Evolutionary conservation across 345 rosid species (phyloP).

Genomic region (Stellera chamaejasme): DNA sequence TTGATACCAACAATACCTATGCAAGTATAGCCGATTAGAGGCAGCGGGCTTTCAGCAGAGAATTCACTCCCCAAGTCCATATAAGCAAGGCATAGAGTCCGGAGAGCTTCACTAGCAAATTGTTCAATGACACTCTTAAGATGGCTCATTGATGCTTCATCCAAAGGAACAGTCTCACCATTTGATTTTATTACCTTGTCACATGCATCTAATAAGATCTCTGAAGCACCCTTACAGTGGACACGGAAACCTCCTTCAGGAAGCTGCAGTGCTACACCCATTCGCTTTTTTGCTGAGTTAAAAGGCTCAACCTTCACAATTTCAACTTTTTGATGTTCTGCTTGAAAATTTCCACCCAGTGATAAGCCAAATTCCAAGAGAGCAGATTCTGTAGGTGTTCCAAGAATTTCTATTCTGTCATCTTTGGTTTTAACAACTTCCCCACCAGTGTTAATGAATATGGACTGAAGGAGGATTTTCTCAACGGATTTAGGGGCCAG

Average conservation of each 20-base stretch:
- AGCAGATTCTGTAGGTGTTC: constrained; percentile 93
- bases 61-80: constrained; percentile 51
- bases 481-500: constrained; percentile 46
- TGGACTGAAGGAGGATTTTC: constrained; percentile 60
- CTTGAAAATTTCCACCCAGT: constrained; percentile 73
- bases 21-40: constrained; percentile 49
- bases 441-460: constrained; percentile 85
- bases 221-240: constrained; percentile 91
- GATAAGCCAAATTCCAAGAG: constrained; percentile 74
- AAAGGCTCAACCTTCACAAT: constrained; percentile 86
- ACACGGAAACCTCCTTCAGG: constrained; percentile 52
- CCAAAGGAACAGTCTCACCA: constrained; percentile 71
- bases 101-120: constrained; percentile 88
- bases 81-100: constrained; percentile 91
- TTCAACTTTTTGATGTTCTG: constrained; percentile 36
- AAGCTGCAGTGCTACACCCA: constrained; percentile 77
- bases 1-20: constrained; percentile 82
- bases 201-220: constrained; percentile 66
- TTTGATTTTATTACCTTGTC: constrained; percentile 55
- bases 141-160: constrained; percentile 36
- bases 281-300: constrained; percentile 77
- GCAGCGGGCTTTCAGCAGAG: constrained; percentile 44
- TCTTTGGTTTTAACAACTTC: constrained; percentile 57
- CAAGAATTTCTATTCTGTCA: constrained; percentile 68
- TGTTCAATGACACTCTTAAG: constrained; percentile 47